Base-by-base conservation (phyloP, 2,329 filamentous ascomycete species). In the Laburnicola sp. region DNA sequence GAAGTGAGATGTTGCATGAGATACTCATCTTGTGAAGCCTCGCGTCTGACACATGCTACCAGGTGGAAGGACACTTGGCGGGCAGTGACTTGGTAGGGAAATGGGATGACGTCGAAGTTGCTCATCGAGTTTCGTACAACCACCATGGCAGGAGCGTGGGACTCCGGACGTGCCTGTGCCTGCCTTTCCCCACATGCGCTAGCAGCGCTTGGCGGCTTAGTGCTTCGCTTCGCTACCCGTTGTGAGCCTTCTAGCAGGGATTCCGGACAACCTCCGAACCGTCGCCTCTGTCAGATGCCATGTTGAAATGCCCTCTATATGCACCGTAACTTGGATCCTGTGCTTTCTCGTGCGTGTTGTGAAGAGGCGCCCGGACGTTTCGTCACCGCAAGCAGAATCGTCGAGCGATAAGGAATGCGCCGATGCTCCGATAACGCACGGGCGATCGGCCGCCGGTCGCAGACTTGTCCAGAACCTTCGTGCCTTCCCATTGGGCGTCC, bases 391-490 rank as follows among this genome's bases (percentile, higher is more conserved):
- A 45, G 28, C 43, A 37, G 43, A 30, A 9, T 22, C n/a, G 3
- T 8, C 7, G 9, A 30, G 3, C 21, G 6, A 38, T 45, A 7
- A 30, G 32, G 16, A 30, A 22, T 38, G 36, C 25, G 43, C 45
- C 37, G 46, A 41, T 43, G 46, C 30, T 23, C 46, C 46, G 46
- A 41, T 37, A 30, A 45, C n/a, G 46, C 46, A 48, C 38, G 46
- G 38, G 36, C 46, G 16, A 16, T 16, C 16, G 16, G 16, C 16
- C 16, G 16, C 16, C 16, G 16, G 16, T 16, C 16, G 16, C 16
- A 16, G 16, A 16, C 16, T 16, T 16, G 16, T 26, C 30, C 16
- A 23, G 10, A 16, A 35, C 4, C 16, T 16, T 16, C 16, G 16
- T 16, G 16, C 16, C 16, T 16, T 45, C 21, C 23, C n/a, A 43